Evolutionary conservation across 192 early-diverging fungal genomes (phyloP), one percentile per base, ranked within the genome.

Genomic region (Podila verticillata): DNA sequence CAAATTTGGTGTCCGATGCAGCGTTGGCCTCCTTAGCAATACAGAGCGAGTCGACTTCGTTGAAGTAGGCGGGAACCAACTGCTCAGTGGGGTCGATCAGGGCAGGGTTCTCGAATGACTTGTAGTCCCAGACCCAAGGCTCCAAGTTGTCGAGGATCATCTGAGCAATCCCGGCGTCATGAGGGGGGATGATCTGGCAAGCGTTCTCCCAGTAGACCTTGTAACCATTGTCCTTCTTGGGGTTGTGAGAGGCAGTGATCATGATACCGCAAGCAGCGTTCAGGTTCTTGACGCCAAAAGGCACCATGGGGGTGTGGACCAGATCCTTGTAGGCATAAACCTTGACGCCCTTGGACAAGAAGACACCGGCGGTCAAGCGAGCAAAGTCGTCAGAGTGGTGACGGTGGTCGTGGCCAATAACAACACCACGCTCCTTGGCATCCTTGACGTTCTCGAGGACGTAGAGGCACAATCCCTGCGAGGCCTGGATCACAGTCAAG

Each of bases 161-260:
- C 63, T 83, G 68, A 7, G 96, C 91, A 74, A 98, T 95, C 4
- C 91, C 91, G 17, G 84, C 86, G 81, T 98, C 97, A 22, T 92
- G 84, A 12, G 97, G 97, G 24, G 95, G 89, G 67, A 96, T 95
- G 68, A 98, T 98, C 84, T 98, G 95, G 57, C 93, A 93, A 1
- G 92, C 94, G 70, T 97, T 96, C 61, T 91, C 90, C 93, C 92
- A 95, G 74, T 98, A 92, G 65, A 95, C 92, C 82, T 95, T 93
- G 83, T 93, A 95, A 26, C 96, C 96, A 84, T 97, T 97, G 83
- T 97, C 95, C 75, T 93, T 86, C 83, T 96, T 97, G 24, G 96
- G 96, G 69, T 97, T 97, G 59, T 95, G 94, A 68, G 95, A 96
- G 57, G 97, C 97, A 8, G 97, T 98, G 64, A 98, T 92, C 97